Evolutionary conservation across 2,329 filamentous ascomycete species (phyloP), one percentile per base, ranked within the genome.

Genomic region (Cladosporium velox): DNA sequence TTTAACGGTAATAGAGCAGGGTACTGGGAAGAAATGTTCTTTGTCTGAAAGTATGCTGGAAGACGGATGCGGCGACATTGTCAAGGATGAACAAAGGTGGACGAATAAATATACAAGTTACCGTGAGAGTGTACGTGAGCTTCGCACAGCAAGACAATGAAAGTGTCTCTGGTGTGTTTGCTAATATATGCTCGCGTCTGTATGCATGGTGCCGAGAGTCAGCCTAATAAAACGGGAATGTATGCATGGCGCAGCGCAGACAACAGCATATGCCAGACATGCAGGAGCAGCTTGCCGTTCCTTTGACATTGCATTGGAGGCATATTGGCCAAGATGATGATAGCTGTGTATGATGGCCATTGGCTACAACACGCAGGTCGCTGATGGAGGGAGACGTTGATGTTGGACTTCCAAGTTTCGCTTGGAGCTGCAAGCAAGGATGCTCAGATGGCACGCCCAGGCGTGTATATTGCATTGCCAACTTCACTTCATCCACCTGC

Each of bases 41-140:
- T 64, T 64, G 61, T 64, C 12, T 26, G 26, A 21, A 11, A 26
- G 10, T 30, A 35, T 21, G 24, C 14, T 47, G 26, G 24, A 55
- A 26, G n/a, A 64, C 61, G 61, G 35, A 64, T 57, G 61, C 61
- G 61, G 61, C 61, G 51, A 57, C 51, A 64, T 64, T 57, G 61
- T 47, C n/a, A 30, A 21, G 12, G 21, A 12, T 10, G n/a, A 11
- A 47, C n/a, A 47, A 47, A 47, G 41, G n/a, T 21, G n/a, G n/a
- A 14, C 30, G 26, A 64, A 64, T 41, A 44, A 8, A 57, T 47
- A 32, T 34, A 32, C 57, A 59, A 21, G 21, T 26, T 59, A 38
- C 32, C 35, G 35, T 59, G 10, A n/a, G 34, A 44, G 15, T 59
- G 35, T 34, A 21, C n/a, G n/a, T 47, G 41, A 24, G 41, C 41